Conservation (phyloP, 1,284 basidiomycete genomes). For the Hymenochaete sp. region DNA sequence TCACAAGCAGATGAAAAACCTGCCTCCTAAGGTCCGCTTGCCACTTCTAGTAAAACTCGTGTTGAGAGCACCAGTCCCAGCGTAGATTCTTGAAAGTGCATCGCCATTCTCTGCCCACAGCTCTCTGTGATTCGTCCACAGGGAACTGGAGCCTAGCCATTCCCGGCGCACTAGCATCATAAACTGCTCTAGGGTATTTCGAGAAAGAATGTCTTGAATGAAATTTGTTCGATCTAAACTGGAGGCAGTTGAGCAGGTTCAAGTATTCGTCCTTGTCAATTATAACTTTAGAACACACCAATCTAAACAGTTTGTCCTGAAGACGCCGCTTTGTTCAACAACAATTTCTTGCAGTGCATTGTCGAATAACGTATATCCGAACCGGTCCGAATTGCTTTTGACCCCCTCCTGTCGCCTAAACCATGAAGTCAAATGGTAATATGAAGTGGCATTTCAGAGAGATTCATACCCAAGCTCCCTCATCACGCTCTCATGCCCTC, state of each 20-base stretch:
- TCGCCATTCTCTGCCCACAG: conserved; percentile 98
- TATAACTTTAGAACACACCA: conserved; percentile 48
- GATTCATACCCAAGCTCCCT: conserved; percentile 57
- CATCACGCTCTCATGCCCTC: conserved; percentile 83
- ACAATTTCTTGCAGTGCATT: conserved; percentile 56
- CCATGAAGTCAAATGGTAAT: conserved; percentile 4
- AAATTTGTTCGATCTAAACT: conserved; percentile 98
- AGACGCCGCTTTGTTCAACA: conserved; percentile 81
- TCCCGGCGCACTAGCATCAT: conserved; percentile 60
- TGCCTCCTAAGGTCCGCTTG: conserved; percentile 83
- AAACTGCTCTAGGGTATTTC: conserved; percentile 68
- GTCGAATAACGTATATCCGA: conserved; percentile 82
- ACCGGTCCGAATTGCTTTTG: conserved; percentile 61
- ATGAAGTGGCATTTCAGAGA: conserved; percentile 5
- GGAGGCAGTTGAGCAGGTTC: conserved; percentile 17
- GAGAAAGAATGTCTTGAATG: conserved; percentile 86
- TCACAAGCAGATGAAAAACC: not conserved
- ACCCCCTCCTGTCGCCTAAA: conserved; percentile 53
- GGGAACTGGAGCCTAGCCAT: conserved; percentile 57
- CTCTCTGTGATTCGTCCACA: conserved; percentile 87
- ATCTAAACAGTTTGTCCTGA: conserved; percentile 93
- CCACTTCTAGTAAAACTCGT: conserved; percentile 93
- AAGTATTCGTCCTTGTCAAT: conserved; percentile 9
- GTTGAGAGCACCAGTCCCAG: conserved; percentile 94
- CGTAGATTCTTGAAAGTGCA: conserved; percentile 85